phyloP scores from a whole-genome alignment of 805 yeast species.

The Wickerhamomyces tratensis region DNA sequence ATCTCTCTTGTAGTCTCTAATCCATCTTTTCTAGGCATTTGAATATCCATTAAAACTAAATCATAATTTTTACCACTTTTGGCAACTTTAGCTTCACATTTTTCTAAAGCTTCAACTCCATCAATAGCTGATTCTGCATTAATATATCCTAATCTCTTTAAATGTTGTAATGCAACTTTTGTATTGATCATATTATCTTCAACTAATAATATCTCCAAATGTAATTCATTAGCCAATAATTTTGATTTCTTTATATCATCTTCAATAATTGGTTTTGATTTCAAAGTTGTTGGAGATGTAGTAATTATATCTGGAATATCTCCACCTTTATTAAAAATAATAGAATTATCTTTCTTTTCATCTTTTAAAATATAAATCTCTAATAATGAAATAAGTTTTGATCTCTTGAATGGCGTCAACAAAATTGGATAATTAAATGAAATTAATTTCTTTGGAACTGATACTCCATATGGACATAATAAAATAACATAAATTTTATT shows the following conservation, averaged over 20 bases:
- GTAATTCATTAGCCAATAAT: conserved; percentile 14
- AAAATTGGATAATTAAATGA: conserved; percentile 5
- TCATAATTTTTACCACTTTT: conserved; percentile 55
- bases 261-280: not conserved
- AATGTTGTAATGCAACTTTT: conserved; percentile 53
- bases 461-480: conserved; percentile 8
- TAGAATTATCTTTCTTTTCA: too few relatives aligned
- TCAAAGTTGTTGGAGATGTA: not conserved
- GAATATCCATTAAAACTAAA: conserved; percentile 90
- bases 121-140: conserved; percentile 60
- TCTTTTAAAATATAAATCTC: not conserved
- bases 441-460: conserved; percentile 1
- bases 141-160: conserved; percentile 47
- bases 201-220: conserved; percentile 66
- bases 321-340: too few relatives aligned
- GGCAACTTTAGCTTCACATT: conserved; percentile 65
- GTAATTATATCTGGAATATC: not conserved
- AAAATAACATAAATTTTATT: conserved; percentile 1
- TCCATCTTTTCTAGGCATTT: conserved; percentile 89
- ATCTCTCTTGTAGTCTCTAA: conserved; percentile 89
- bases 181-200: conserved; percentile 89
- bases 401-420: conserved; percentile 9
- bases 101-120: conserved; percentile 87
- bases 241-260: not conserved
- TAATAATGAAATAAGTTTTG: conserved; percentile 4